Evolutionary conservation across 225 moss, liverwort and hornwort species (phyloP).

Genomic region (Marchantia paleacea): DNA sequence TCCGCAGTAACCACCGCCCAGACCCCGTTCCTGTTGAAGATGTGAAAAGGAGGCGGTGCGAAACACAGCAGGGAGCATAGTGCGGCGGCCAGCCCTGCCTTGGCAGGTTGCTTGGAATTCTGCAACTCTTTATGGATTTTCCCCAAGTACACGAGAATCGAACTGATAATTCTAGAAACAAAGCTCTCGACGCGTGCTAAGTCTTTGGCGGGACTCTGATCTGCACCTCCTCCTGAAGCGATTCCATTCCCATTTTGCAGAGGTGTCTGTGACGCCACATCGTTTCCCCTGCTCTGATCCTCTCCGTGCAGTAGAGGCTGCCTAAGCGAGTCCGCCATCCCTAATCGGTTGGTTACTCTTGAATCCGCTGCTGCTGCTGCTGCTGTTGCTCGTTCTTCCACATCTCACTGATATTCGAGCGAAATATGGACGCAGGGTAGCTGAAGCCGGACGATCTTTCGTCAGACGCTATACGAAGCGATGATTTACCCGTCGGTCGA

Average conservation of each 20-base stretch:
- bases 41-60: conserved; percentile 46
- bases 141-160: not conserved
- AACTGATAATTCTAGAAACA: not conserved
- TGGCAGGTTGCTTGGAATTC: conserved; percentile 40
- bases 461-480: not conserved
- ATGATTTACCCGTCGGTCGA: not conserved
- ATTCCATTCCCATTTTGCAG: not conserved
- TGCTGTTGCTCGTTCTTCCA: not conserved
- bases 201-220: not conserved
- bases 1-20: conserved; percentile 85
- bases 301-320: conserved; percentile 25
- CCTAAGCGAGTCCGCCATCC: conserved; percentile 19
- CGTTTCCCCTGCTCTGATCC: not conserved
- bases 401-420: not conserved
- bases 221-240: not conserved
- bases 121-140: conserved; percentile 12
- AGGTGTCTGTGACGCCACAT: not conserved
- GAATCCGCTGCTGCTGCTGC: no score
- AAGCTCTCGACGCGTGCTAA: not conserved
- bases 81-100: conserved; percentile 66
- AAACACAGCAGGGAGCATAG: conserved; percentile 56
- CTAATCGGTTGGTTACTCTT: not conserved
- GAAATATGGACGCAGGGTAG: no score
- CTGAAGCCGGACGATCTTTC: not conserved
- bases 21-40: conserved; percentile 57